Evolutionary conservation across 345 rosid genomes (phyloP).

Genomic region (Raphanus sativus): DNA sequence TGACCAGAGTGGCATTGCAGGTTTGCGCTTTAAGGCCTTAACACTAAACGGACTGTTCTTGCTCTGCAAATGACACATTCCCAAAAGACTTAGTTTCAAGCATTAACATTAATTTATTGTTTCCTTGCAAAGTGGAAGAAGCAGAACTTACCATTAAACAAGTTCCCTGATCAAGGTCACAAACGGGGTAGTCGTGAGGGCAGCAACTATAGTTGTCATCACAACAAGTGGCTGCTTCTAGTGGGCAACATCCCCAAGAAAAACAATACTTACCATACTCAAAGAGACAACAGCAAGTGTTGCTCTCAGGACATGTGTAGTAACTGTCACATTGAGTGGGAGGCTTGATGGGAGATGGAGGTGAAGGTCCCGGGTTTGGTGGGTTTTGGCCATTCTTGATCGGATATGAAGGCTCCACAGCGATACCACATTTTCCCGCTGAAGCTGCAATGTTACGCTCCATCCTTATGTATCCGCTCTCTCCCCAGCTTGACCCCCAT

Average conservation of each 20-base stretch:
- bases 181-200: conserved; percentile 83
- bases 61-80: conserved; percentile 55
- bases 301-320: conserved; percentile 68
- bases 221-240: conserved; percentile 88
- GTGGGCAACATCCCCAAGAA: conserved; percentile 96
- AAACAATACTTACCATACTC: conserved; percentile 64
- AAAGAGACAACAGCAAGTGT: conserved; percentile 83
- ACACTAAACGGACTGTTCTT: conserved; percentile 72
- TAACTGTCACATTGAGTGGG: conserved; percentile 73
- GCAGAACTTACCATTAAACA: conserved; percentile 60
- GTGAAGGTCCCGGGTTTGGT: conserved; percentile 95
- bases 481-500: conserved; percentile 91
- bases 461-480: conserved; percentile 73
- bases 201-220: conserved; percentile 85
- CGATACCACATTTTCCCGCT: conserved; percentile 87
- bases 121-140: not conserved
- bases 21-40: conserved; percentile 72
- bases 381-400: conserved; percentile 75
- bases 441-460: conserved; percentile 46
- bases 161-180: conserved; percentile 64
- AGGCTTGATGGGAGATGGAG: conserved; percentile 83
- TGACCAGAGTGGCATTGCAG: conserved; percentile 70
- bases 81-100: conserved; percentile 10
- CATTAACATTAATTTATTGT: not conserved
- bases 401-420: conserved; percentile 83